Base-by-base conservation (phyloP, 2,329 filamentous ascomycete genomes). In the Myotisia sp. region DNA sequence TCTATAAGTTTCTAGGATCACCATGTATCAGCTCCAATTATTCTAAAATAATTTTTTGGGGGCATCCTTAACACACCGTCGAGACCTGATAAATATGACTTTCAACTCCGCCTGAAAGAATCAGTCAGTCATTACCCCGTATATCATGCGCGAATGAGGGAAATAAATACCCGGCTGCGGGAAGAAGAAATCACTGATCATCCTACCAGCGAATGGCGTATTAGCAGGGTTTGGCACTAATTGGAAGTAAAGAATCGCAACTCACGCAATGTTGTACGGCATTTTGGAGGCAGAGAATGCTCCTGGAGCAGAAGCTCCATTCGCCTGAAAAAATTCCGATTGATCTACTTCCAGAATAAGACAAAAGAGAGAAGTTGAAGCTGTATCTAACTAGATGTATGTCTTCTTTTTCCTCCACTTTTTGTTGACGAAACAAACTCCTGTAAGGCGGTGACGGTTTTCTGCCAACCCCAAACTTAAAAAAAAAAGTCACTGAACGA, bases 171-270 rank as follows among this genome's bases (percentile, higher is more conserved):
- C 86, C 34, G 90, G 87, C 52, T 95, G 87, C 9, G 90, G 90
- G 55, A 92, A 98, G 76, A 98, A 98, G 70, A 92, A 94, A 67
- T 98, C 90, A 71, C 87, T 86, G 57, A 94, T 82, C 90, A 98
- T 98, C 39, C 71, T 76, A 45, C 8, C 37, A 8, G 9, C 23
- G 2, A 9, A 23, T 10, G 2, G 17, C 6, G 38, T n/a, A 47
- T 56, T 36, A 55, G 44, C 30, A 34, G 8, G 29, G 29, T 22
- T 35, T 41, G 6, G 32, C 18, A 8, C 8, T 6, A 14, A 13
- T 23, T 19, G 29, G 18, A 24, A 16, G 4, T 29, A 32, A 20
- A 17, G 9, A 5, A 24, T 9, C 21, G 37, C 36, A 24, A 56
- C 70, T 48, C 58, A 75, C 71, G 75, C 74, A 53, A 79, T 79